phyloP scores from a whole-genome alignment of 176 grass and related monocot genomes.

The Ananas comosus region DNA sequence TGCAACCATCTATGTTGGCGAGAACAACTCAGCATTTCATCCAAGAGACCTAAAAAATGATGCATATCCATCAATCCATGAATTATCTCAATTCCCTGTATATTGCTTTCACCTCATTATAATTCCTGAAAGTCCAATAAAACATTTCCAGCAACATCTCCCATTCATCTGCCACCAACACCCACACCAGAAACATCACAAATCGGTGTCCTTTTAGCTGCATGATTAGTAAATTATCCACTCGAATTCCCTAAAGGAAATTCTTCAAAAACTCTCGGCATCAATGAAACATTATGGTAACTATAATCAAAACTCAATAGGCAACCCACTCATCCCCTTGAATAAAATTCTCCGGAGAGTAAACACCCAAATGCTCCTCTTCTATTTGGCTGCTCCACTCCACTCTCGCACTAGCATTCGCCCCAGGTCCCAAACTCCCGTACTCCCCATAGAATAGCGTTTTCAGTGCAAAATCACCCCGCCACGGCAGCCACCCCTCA shows the following conservation, averaged over 20 bases:
- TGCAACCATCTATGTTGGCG: background rate
- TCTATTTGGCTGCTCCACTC: slow-evolving; percentile 53
- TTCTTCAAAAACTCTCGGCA: background rate
- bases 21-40: background rate
- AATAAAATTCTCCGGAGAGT: slow-evolving; percentile 76
- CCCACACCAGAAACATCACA: background rate
- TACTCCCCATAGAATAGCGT: slow-evolving; percentile 76
- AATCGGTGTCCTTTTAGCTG: too few species aligned
- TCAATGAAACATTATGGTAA: background rate
- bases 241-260: background rate
- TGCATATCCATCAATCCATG: background rate
- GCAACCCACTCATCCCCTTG: slow-evolving; percentile 67
- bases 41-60: background rate
- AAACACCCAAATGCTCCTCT: slow-evolving; percentile 34
- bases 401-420: slow-evolving; percentile 47
- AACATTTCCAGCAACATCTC: background rate
- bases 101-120: background rate
- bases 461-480: slow-evolving; percentile 45
- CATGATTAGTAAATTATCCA: background rate
- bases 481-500: slow-evolving; percentile 78
- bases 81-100: background rate
- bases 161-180: background rate
- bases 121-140: too few species aligned
- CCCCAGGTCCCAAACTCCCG: slow-evolving; percentile 53
- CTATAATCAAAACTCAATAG: slow-evolving; percentile 7